Evolutionary conservation across 176 grass and related monocot species (phyloP).

Genomic region (Oryza officinalis): DNA sequence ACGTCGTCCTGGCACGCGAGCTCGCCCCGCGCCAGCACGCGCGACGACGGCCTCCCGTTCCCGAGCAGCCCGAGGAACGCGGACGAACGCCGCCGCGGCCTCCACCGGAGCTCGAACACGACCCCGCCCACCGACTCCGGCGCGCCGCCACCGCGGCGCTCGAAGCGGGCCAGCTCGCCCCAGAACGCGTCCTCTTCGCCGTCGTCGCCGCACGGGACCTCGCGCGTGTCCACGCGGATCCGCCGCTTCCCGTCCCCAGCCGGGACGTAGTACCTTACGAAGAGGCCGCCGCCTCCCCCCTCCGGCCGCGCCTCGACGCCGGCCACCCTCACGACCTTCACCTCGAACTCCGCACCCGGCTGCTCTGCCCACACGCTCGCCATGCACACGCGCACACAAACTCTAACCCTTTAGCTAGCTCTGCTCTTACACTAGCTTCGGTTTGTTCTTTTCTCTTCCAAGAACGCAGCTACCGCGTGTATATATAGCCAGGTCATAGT

Average conservation of each 20-base stretch:
- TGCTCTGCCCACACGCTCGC: background rate
- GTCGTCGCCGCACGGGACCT: constrained; percentile 25
- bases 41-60: constrained; percentile 19
- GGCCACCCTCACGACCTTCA: constrained; percentile 42
- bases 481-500: background rate
- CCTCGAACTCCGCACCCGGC: constrained; percentile 41
- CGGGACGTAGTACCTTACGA: constrained; percentile 56
- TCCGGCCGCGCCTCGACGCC: constrained; percentile 3
- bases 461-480: background rate
- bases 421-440: background rate
- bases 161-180: constrained; percentile 41
- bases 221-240: constrained; percentile 59
- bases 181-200: background rate
- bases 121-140: background rate
- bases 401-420: background rate
- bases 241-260: constrained; percentile 45
- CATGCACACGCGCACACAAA: background rate
- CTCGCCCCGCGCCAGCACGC: constrained; percentile 48
- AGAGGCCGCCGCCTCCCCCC: constrained; percentile 39
- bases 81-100: constrained; percentile 13
- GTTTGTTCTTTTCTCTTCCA: background rate
- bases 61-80: constrained; percentile 33
- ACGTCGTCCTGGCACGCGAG: constrained; percentile 49
- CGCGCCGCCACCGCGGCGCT: background rate
- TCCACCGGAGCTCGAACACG: constrained; percentile 57